Base-by-base conservation (phyloP, 257 asterid genomes). In the Datura wrightii region DNA sequence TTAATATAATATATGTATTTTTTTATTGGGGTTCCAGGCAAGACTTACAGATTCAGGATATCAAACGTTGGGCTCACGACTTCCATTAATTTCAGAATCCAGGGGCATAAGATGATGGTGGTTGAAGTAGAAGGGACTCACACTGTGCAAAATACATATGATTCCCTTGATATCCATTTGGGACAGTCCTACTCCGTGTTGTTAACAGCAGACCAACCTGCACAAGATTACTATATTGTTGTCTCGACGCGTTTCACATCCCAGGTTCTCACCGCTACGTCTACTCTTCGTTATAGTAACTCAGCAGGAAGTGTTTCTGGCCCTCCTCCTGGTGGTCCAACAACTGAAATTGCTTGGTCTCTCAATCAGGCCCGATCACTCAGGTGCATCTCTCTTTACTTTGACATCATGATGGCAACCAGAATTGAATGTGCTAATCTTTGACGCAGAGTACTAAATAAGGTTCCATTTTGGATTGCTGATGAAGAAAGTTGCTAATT, bases 91-190 rank as follows among this genome's bases (percentile, higher is more conserved):
- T 88, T 88, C 69, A 83, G 90, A 88, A 85, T 88, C 84, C 88
- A 88, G 16, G 90, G 90, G 74, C 90, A 88, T 24, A 83, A 83
- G 42, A 88, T 88, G 88, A 34, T 44, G 50, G 42, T 88, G 10
- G 90, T 85, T 80, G 90, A 88, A 71, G 84, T 85, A 36, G 88
- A 88, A 79, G 90, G 90, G 15, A 85, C 87, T 41, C 88, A 88
- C 60, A 83, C 87, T 50, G 54, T 82, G 76, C 90, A 88, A 63
- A 88, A 85, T 37, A 71, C 85, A n/a, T 85, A 85, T 63, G 88
- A 82, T 62, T 88, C 90, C 53, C 78, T 88, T 10, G 90, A 88
- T 60, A 85, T 88, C 46, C 90, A 88, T 85, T 63, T 87, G 36
- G 90, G 90, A 18, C 90, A 87, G 84, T 87, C 90, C 11, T 87